Percentiles rank a stretch among this genome's conserved stretches.
These are phyloP conservation scores for Cryptomeria japonica DNA, from an alignment of 75 land plant species.

Conservation along the genomic window DNA sequence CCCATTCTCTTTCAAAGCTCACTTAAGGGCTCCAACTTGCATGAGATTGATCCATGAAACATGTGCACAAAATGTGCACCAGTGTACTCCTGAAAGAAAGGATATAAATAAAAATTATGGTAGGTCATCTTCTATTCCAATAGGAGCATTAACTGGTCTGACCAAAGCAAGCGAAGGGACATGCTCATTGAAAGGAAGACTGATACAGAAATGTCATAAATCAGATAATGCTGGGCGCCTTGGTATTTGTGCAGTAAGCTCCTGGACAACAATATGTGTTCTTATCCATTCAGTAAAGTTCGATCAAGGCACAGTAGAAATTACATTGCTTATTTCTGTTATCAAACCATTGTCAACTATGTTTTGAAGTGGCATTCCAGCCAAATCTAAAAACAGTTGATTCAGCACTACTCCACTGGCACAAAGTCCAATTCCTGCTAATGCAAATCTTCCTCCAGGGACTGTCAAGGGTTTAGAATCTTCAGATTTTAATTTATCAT, in stretches of 20 bases:
- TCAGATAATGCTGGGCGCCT: neutral
- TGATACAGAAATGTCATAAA: neutral
- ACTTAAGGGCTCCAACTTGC: no score
- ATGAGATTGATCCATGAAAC: no score
- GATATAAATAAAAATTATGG: neutral
- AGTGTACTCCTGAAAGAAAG: neutral
- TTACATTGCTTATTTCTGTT: constrained; percentile 7
- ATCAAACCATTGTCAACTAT: neutral
- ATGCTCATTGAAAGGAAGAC: neutral
- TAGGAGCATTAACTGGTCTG: neutral
- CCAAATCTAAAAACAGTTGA: constrained; percentile 47
- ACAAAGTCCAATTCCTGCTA: constrained; percentile 51
- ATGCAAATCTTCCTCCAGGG: constrained; percentile 34
- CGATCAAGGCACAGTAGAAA: neutral
- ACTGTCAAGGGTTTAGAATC: neutral
- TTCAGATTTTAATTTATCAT: constrained; percentile 6
- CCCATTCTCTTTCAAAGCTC: no score
- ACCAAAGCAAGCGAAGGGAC: neutral
- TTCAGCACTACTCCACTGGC: constrained; percentile 58
- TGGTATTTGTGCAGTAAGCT: neutral
- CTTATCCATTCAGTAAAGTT: neutral
- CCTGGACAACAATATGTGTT: neutral
- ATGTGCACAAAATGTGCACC: no score
- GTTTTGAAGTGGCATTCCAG: neutral
- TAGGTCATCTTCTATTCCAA: neutral